Evolutionary conservation across 495 filamentous ascomycete genomes (phyloP).

Genomic region (Lophiostoma macrostomum): DNA sequence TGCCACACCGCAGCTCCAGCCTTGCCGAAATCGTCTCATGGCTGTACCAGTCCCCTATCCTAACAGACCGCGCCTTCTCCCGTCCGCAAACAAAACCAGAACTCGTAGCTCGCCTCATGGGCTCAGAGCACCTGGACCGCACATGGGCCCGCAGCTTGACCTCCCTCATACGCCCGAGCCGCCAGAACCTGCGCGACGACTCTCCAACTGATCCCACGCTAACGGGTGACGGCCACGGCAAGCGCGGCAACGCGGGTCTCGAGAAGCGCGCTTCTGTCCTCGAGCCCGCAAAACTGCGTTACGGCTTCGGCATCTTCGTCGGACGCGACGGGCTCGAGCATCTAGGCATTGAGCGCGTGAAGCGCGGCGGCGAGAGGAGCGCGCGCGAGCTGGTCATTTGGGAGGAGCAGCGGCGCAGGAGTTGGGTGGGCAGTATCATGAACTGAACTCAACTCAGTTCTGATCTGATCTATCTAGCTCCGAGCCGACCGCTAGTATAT

Average conservation of each 20-base stretch:
- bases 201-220: background rate
- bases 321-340: conserved; percentile 63
- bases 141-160: conserved; percentile 17
- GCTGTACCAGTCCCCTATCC: conserved; percentile 64
- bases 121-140: conserved; percentile 27
- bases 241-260: conserved; percentile 25
- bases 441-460: too few species aligned
- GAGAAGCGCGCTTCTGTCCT: conserved; percentile 12
- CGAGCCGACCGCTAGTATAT: background rate
- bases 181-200: conserved; percentile 22
- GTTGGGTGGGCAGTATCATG: conserved; percentile 2
- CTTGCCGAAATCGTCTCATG: conserved; percentile 76
- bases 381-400: conserved; percentile 37
- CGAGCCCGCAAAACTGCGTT: conserved; percentile 43
- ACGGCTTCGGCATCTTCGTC: conserved; percentile 60
- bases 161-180: conserved; percentile 15
- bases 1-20: conserved; percentile 64
- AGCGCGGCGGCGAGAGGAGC: conserved; percentile 43
- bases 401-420: conserved; percentile 30
- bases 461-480: background rate
- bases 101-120: conserved; percentile 59
- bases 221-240: conserved; percentile 40
- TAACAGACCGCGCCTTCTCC: conserved; percentile 64
- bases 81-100: conserved; percentile 59
- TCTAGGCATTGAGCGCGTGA: conserved; percentile 62